These are phyloP conservation scores for Camelina sativa DNA, from an alignment of 345 rosid species.

Conservation along the genomic window DNA sequence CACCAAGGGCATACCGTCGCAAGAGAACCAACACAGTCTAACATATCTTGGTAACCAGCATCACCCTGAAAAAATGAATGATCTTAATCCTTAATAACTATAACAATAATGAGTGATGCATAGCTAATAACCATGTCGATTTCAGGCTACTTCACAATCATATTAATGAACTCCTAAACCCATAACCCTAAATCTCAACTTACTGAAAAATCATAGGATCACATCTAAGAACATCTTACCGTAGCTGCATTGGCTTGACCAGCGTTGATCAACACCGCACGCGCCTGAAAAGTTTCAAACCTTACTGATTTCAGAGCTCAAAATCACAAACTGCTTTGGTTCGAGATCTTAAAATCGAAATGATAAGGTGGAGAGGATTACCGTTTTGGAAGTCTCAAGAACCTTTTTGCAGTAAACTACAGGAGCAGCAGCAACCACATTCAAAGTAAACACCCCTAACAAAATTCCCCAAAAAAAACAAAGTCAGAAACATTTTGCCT, in stretches of 20 bases:
- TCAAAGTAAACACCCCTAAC: conserved; percentile 80
- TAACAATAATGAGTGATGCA: conserved; percentile 4
- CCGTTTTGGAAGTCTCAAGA: conserved; percentile 58
- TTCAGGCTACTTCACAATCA: conserved; percentile 19
- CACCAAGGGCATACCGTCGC: conserved; percentile 55
- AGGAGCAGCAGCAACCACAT: conserved; percentile 95
- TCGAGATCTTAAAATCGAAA: neutral
- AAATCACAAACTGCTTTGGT: neutral
- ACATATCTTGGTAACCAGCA: conserved; percentile 83
- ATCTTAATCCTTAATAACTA: neutral
- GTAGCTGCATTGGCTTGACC: conserved; percentile 99
- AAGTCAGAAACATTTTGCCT: conserved; percentile 15
- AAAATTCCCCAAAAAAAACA: neutral
- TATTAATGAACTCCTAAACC: conserved; percentile 9
- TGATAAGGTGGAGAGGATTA: conserved; percentile 31
- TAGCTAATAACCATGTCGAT: neutral
- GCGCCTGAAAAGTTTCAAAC: conserved; percentile 55
- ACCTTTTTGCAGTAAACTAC: conserved; percentile 76
- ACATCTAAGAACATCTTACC: conserved; percentile 53
- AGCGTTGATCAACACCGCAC: conserved; percentile 92
- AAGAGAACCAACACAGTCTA: conserved; percentile 74
- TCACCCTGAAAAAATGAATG: conserved; percentile 65
- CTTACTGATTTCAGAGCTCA: conserved; percentile 7
- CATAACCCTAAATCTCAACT: conserved; percentile 8
- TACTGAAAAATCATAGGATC: conserved; percentile 1